Evolutionary conservation across 352 stramenopile genomes (phyloP).

Genomic region (Phytophthora pluvialis): DNA sequence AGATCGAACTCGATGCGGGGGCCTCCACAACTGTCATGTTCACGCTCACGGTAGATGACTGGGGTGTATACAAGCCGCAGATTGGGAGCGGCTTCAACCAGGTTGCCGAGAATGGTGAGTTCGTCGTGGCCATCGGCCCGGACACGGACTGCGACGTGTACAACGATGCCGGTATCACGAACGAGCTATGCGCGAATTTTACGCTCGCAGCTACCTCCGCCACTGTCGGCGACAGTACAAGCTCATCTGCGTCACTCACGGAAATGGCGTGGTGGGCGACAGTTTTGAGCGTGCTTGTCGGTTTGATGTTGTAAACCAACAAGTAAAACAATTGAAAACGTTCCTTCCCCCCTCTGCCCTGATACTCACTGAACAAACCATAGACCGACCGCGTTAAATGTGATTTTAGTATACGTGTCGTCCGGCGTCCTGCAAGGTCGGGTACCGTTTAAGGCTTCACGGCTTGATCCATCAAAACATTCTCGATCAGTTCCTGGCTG

Average conservation of each 20-base stretch:
- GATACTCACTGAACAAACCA: no score
- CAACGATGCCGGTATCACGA: constrained; percentile 32
- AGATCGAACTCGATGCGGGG: constrained; percentile 58
- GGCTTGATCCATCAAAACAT: constrained; percentile 48
- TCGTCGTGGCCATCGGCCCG: constrained; percentile 65
- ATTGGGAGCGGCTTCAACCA: constrained; percentile 59
- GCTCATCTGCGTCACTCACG: constrained; percentile 8
- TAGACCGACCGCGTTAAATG: neutral
- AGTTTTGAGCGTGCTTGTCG: constrained; percentile 11
- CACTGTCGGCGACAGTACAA: constrained; percentile 20
- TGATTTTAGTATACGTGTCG: constrained; percentile 11
- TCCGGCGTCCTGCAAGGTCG: neutral
- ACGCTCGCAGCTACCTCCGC: constrained; percentile 26
- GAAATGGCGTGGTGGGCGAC: constrained; percentile 15
- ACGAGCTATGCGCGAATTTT: constrained; percentile 54
- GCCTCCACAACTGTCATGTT: constrained; percentile 42
- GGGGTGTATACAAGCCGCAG: constrained; percentile 63
- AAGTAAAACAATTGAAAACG: neutral
- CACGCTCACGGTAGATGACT: constrained; percentile 53
- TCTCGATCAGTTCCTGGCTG: constrained; percentile 67
- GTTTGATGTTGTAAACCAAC: constrained; percentile 1
- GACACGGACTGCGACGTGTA: constrained; percentile 77
- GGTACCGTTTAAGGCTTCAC: constrained; percentile 17
- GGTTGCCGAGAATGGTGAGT: constrained; percentile 68
- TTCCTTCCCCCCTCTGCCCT: neutral